Conservation (phyloP, 345 rosid species). For the Populus simonii region DNA sequence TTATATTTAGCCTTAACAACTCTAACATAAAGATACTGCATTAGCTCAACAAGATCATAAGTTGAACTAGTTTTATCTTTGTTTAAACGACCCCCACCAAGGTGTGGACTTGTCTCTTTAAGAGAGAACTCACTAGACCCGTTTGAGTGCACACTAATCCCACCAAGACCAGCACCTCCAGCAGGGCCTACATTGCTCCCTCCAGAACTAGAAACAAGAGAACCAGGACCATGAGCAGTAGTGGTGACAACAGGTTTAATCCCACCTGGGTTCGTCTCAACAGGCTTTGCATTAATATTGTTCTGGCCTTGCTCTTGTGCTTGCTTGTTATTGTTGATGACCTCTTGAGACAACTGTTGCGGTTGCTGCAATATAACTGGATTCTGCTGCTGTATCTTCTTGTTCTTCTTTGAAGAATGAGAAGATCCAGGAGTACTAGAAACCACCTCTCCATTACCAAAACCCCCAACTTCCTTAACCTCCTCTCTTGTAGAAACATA, state of each 20-base stretch:
- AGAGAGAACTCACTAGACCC: slow-evolving; percentile 53
- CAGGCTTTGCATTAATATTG: slow-evolving; percentile 27
- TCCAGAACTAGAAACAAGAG: slow-evolving; percentile 14
- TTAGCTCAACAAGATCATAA: slow-evolving; percentile 78
- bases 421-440: slow-evolving; percentile 19
- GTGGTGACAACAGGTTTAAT: slow-evolving; percentile 53
- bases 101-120: slow-evolving; percentile 67
- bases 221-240: slow-evolving; percentile 33
- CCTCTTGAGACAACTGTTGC: slow-evolving; percentile 29
- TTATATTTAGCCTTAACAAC: slow-evolving; percentile 53
- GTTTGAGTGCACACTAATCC: slow-evolving; percentile 24
- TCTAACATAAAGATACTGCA: slow-evolving; percentile 69
- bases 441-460: slow-evolving; percentile 23
- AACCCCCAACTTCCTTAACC: slow-evolving; percentile 19
- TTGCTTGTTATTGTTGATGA: slow-evolving; percentile 27
- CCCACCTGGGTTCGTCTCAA: slow-evolving; percentile 46
- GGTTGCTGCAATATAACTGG: slow-evolving; percentile 35
- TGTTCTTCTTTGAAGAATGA: slow-evolving; percentile 43
- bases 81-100: slow-evolving; percentile 54
- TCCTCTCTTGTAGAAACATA: slow-evolving; percentile 39
- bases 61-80: slow-evolving; percentile 65
- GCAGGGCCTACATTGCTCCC: neutral
- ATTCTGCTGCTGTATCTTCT: slow-evolving; percentile 48
- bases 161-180: slow-evolving; percentile 22
- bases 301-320: slow-evolving; percentile 33